These are phyloP conservation scores for Cryoendolithus antarcticus DNA, from an alignment of 2,329 filamentous ascomycete species.

Conservation along the genomic window DNA sequence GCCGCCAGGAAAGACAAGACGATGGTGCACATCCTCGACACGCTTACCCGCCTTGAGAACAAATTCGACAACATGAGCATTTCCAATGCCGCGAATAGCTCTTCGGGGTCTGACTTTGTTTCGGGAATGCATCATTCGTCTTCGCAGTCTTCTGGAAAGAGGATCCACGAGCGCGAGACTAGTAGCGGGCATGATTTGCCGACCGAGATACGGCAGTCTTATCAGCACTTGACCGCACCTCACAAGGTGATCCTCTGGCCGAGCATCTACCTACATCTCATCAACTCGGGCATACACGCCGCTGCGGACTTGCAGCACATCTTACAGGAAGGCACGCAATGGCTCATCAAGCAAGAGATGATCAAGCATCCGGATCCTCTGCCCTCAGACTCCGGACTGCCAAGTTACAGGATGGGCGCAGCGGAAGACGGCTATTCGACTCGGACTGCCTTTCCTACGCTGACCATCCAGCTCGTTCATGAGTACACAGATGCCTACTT, in stretches of 20 bases:
- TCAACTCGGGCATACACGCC: conserved; percentile 19
- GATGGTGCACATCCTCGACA: conserved; percentile 47
- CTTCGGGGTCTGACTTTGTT: neutral
- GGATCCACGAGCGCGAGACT: neutral
- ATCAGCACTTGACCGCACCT: conserved; percentile 26
- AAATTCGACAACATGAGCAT: conserved; percentile 37
- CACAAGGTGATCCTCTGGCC: conserved; percentile 42
- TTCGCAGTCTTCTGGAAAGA: neutral
- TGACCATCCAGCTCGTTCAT: conserved; percentile 37
- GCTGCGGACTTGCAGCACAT: conserved; percentile 23
- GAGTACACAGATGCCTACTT: conserved; percentile 44
- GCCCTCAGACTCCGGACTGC: conserved; percentile 12
- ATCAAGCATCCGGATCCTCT: conserved; percentile 13
- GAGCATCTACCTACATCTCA: conserved; percentile 21
- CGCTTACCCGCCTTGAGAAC: conserved; percentile 40
- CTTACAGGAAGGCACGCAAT: conserved; percentile 25
- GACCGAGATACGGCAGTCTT: neutral
- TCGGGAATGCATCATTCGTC: neutral
- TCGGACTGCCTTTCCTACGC: conserved; percentile 15
- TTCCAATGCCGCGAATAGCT: conserved; percentile 4
- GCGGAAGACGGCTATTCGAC: conserved; percentile 2
- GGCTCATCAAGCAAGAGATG: conserved; percentile 25
- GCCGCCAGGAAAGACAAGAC: conserved; percentile 47
- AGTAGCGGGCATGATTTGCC: neutral
- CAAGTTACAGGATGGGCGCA: conserved; percentile 19